Percentiles rank a stretch among this genome's conserved stretches.
Conservation (phyloP, 306 rosid species). For the Fragaria ananassa region DNA sequence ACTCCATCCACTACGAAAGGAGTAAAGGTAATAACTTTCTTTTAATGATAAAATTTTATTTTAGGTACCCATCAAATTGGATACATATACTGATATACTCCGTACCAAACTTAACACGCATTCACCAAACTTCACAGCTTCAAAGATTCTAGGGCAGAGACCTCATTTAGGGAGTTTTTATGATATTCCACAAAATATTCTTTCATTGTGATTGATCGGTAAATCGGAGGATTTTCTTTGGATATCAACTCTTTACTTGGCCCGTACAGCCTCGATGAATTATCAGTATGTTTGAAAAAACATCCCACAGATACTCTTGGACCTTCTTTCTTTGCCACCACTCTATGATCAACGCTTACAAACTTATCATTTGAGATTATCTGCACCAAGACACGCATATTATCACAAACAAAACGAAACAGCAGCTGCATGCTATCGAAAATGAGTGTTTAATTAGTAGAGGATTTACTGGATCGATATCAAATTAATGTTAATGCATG, state of each 20-base stretch:
- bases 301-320: background rate
- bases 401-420: background rate
- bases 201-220: background rate
- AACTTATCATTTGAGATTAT: background rate
- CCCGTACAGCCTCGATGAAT: background rate
- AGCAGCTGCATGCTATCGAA: too few relatives aligned
- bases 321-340: slow-evolving; percentile 1
- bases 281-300: background rate
- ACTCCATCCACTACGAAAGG: too few relatives aligned
- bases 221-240: background rate
- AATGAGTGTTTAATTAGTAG: too few relatives aligned
- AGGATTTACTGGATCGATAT: too few relatives aligned
- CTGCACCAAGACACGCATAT: background rate
- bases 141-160: background rate
- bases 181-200: background rate
- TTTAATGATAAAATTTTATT: too few relatives aligned
- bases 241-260: background rate
- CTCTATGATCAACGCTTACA: background rate
- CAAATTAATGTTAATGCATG: background rate
- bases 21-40: too few relatives aligned
- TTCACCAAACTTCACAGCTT: background rate
- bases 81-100: too few relatives aligned
- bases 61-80: too few relatives aligned
- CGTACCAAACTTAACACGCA: too few relatives aligned
- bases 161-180: background rate